phyloP scores from a whole-genome alignment of 768 basidiomycete species.

The Pleurotus citrinopileatus region DNA sequence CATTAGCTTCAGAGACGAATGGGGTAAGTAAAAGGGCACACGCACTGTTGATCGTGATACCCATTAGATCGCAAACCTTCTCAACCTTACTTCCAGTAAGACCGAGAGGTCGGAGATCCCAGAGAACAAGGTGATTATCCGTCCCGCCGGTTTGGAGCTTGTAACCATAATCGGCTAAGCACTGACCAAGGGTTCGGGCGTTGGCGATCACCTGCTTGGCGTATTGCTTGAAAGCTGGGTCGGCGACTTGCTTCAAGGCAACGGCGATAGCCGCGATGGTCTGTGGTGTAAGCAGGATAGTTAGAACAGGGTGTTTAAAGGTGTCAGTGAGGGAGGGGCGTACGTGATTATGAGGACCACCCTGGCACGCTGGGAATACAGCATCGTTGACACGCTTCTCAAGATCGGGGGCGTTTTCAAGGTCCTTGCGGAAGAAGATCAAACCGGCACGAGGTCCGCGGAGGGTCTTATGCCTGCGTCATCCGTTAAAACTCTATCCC shows the following conservation, averaged over 20 bases:
- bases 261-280: conserved; percentile 96
- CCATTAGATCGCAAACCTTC: conserved; percentile 95
- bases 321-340: neutral
- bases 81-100: conserved; percentile 98
- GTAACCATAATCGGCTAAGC: conserved; percentile 80
- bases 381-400: conserved; percentile 98
- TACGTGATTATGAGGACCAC: conserved; percentile 98
- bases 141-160: conserved; percentile 96
- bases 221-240: conserved; percentile 87
- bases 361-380: conserved; percentile 99
- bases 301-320: neutral
- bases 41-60: conserved; percentile 95
- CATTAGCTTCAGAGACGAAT: neutral
- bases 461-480: conserved; percentile 88
- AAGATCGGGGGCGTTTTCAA: conserved; percentile 75
- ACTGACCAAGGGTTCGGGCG: conserved; percentile 70
- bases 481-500: conserved; percentile 6
- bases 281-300: conserved; percentile 32
- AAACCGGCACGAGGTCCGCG: conserved; percentile 97
- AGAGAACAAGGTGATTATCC: conserved; percentile 96
- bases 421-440: conserved; percentile 97
- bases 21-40: conserved; percentile 8
- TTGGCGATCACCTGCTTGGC: conserved; percentile 95
- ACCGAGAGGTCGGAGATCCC: conserved; percentile 94
- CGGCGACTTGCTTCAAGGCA: conserved; percentile 84